Percentiles rank a stretch among this genome's conserved stretches.
These are phyloP conservation scores for Termitomyces bulborhizus DNA, from an alignment of 768 basidiomycete genomes.

Conservation along the genomic window DNA sequence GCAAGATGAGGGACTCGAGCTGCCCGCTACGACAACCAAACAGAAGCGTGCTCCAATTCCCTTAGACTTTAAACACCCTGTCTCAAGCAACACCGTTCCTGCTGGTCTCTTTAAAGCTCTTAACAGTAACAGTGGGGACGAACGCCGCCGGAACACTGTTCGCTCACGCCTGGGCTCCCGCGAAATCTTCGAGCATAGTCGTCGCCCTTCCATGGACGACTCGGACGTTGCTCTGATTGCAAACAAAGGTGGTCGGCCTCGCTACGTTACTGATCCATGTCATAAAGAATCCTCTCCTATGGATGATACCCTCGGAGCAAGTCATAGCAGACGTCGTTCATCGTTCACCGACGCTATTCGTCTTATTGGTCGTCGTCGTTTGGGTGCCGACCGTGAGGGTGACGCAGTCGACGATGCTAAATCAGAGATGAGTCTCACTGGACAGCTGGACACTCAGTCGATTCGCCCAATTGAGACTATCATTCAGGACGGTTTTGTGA, in stretches of 20 bases:
- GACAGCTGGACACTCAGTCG: slow-evolving; percentile 53
- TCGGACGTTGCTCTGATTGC: slow-evolving; percentile 65
- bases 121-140: slow-evolving; percentile 49
- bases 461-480: slow-evolving; percentile 58
- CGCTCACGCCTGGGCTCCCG: slow-evolving; percentile 72
- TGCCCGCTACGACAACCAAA: slow-evolving; percentile 21
- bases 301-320: slow-evolving; percentile 31
- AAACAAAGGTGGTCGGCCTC: slow-evolving; percentile 42
- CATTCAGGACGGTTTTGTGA: slow-evolving; percentile 63
- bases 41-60: slow-evolving; percentile 72
- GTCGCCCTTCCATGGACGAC: slow-evolving; percentile 74
- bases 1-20: slow-evolving; percentile 19
- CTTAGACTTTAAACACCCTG: slow-evolving; percentile 57
- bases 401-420: slow-evolving; percentile 30
- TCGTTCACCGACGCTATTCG: slow-evolving; percentile 53
- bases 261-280: slow-evolving; percentile 56
- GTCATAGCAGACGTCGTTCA: slow-evolving; percentile 44
- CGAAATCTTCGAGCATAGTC: slow-evolving; percentile 66
- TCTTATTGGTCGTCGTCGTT: slow-evolving; percentile 3
- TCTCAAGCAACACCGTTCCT: slow-evolving; percentile 68
- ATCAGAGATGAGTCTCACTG: slow-evolving; percentile 45
- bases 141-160: slow-evolving; percentile 63
- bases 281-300: slow-evolving; percentile 18
- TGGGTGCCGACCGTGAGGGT: slow-evolving; percentile 20
- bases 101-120: slow-evolving; percentile 84